Base-by-base conservation (phyloP, 2,329 filamentous ascomycete species). In the Microsporum ferrugineum region DNA sequence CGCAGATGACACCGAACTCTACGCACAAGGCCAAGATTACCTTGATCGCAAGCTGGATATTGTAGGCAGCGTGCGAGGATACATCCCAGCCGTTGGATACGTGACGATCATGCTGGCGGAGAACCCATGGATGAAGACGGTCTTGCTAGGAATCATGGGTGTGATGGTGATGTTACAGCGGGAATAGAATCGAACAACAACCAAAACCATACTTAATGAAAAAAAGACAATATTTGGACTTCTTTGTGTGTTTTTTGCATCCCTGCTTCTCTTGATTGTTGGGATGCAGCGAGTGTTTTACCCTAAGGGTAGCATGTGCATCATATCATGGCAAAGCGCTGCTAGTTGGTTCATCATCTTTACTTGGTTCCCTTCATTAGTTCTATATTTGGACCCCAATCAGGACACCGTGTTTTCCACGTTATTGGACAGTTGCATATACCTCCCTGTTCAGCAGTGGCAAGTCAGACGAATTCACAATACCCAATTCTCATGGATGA, bases 91-190 rank as follows among this genome's bases (percentile, higher is more conserved):
- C 69, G 91, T 97, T 12, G 94, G 94, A 66, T 97, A 97, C 71
- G 91, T 97, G 53, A 99, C 94, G 1, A 99, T 99, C 68, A 79
- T 97, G 74, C 79, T 99, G 64, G 94, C 89, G 65, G 94, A 99
- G 74, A 87, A 99, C 72, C 94, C 94, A 4, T 97, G 92, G 92
- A 74, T 97, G 68, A 99, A 99, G 83, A 95, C 89, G 49, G 92
- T 86, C 31, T 89, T 97, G 86, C 75, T 99, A 70, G 92, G 89
- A 1, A 82, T 96, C 58, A 99, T 99, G 94, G 94, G 92, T 1
- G 73, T 96, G 68, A 85, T 95, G 77, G 94, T 96, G 31, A 87
- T 99, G 56, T 73, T 99, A 68, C 94, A 99, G 74, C 79, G 91
- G 70, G 94, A 99, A 78, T 96, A 78, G 69, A 39, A 43, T 29